A percentile compares a stretch with the other conserved stretches of the same genome.
These are phyloP conservation scores for Pseudopithomyces maydicus DNA, from an alignment of 2,329 filamentous ascomycete genomes.

Conservation along the genomic window DNA sequence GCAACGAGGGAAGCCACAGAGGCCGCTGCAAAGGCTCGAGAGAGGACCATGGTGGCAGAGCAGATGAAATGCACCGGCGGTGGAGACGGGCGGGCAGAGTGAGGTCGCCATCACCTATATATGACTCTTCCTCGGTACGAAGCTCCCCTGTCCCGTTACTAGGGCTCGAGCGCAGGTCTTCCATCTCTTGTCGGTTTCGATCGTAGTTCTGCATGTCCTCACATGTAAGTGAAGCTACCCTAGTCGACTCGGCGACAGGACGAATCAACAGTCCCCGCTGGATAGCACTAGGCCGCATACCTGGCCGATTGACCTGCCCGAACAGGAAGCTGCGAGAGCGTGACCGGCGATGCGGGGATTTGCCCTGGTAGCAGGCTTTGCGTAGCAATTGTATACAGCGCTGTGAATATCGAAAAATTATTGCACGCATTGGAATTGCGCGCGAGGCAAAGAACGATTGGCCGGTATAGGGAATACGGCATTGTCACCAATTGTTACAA, in stretches of 20 bases:
- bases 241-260: neutral
- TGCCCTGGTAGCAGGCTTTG: neutral
- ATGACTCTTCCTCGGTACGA: neutral
- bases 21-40: conserved; percentile 26
- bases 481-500: neutral
- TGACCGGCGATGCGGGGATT: neutral
- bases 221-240: conserved; percentile 4
- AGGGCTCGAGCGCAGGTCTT: neutral
- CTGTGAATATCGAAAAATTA: neutral
- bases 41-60: conserved; percentile 30
- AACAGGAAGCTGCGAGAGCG: conserved; percentile 9
- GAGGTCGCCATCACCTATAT: conserved; percentile 1
- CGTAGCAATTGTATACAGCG: neutral
- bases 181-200: neutral
- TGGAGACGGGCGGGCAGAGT: neutral
- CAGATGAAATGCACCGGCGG: neutral
- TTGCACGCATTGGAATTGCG: neutral
- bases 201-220: conserved; percentile 5
- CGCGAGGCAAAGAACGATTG: neutral
- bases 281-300: conserved; percentile 1
- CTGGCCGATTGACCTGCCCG: conserved; percentile 1
- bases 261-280: conserved; percentile 5
- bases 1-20: conserved; percentile 33
- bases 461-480: neutral
- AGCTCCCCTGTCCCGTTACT: neutral